Evolutionary conservation across 2,329 filamentous ascomycete species (phyloP), one percentile per base, ranked within the genome.

Genomic region (Fusarium illudens): DNA sequence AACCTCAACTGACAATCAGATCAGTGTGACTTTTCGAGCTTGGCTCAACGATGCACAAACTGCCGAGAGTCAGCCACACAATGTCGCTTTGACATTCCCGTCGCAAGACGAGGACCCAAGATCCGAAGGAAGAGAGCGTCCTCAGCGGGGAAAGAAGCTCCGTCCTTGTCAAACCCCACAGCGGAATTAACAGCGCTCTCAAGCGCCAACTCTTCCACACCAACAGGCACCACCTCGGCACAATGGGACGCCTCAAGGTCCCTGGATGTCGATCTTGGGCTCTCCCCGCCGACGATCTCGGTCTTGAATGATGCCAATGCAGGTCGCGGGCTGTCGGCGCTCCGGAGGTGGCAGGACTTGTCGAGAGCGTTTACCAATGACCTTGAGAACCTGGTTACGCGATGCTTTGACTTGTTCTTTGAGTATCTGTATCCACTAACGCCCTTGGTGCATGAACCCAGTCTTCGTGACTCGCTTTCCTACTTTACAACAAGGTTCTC

Each of bases 341-440:
- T 73, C n/a, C 65, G 68, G n/a, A 65, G 76, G 37, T 79, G 77
- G 77, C 69, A 68, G 44, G 60, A 62, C 15, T 60, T 79, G 11
- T 67, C 70, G 4, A 56, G 66, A 3, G 59, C 71, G 9, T 42
- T 79, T 37, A 71, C 73, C 27, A 58, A 64, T 15, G 64, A 68
- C 48, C 58, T 77, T 9, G 71, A 78, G 25, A 63, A 63, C 6
- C 66, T 76, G 6, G 71, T 77, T 7, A 73, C 70, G 22, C 71
- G 73, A 25, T 82, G 79, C 52, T 74, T 82, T 30, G 75, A 80
- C 57, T 64, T 82, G 19, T 82, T 81, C 60, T 82, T 81, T 30
- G 74, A 81, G 53, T 81, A 81, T 50, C 78, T 82, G 3, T 82
- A 79, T 51, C 80, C 80, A 2, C 74, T 82, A 3, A 82, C 77